Percentiles rank a stretch among this genome's conserved stretches.
Evolutionary conservation across 108 stramenopile genomes (phyloP).

Genomic region (Epipyxis sp.): DNA sequence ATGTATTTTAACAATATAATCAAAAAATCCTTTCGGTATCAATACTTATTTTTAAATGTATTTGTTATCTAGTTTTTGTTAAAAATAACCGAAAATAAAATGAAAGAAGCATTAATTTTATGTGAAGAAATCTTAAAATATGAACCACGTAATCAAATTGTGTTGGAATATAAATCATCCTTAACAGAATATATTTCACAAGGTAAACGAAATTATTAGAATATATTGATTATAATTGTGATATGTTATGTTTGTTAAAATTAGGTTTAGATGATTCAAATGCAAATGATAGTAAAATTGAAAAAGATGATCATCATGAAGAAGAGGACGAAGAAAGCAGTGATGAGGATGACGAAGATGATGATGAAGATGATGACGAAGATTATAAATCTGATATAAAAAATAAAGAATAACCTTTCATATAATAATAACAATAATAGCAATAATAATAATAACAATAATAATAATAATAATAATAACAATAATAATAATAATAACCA

Average conservation of each 20-base stretch:
- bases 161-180: not conserved
- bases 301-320: not conserved
- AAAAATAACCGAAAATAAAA: not conserved
- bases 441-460: too few species aligned
- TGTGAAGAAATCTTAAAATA: not conserved
- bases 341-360: constrained; percentile 12
- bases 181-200: not conserved
- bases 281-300: not conserved
- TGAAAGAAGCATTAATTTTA: not conserved
- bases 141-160: not conserved
- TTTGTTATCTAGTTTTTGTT: not conserved
- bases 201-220: not conserved
- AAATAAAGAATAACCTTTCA: not conserved
- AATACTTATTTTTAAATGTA: not conserved
- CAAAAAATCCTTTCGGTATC: too few species aligned
- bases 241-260: not conserved
- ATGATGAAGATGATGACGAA: not conserved
- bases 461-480: too few species aligned
- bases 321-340: not conserved
- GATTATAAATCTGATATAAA: not conserved
- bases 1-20: not conserved
- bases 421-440: too few species aligned
- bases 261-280: not conserved
- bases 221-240: not conserved
- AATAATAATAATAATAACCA: too few species aligned